These are phyloP conservation scores for Apophysomyces elegans DNA, from an alignment of 371 early-diverging fungal species.

Conservation along the genomic window DNA sequence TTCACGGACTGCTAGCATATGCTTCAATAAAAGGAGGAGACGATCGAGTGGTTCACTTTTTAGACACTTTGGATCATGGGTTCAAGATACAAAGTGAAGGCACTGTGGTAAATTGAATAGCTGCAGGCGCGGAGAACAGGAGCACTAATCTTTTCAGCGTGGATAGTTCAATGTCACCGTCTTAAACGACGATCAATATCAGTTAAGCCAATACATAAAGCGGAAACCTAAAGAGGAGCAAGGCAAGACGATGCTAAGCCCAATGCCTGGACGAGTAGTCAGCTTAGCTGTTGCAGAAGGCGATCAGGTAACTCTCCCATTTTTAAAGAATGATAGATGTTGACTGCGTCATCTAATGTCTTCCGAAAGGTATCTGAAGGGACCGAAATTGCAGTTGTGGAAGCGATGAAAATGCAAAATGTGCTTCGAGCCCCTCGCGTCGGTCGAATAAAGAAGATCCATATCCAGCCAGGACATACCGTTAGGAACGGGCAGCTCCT, in stretches of 20 bases:
- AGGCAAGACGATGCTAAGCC: constrained; percentile 76
- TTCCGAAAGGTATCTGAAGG: constrained; percentile 73
- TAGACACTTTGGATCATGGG: constrained; percentile 76
- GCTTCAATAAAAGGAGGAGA: constrained; percentile 42
- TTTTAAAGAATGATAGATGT: neutral
- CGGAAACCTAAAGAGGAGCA: constrained; percentile 74
- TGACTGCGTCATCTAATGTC: neutral
- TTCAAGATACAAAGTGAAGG: constrained; percentile 84
- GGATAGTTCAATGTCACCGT: constrained; percentile 73
- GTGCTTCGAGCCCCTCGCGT: constrained; percentile 81
- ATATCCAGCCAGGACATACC: constrained; percentile 72
- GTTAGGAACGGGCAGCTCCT: constrained; percentile 90
- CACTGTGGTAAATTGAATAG: constrained; percentile 62
- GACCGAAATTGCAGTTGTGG: constrained; percentile 85
- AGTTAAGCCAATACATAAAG: constrained; percentile 74
- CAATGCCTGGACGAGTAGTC: constrained; percentile 95
- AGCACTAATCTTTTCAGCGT: too few species aligned
- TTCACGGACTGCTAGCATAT: constrained; percentile 76
- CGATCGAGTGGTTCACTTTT: constrained; percentile 76
- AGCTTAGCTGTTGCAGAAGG: constrained; percentile 84
- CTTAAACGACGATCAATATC: constrained; percentile 63
- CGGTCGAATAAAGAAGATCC: constrained; percentile 82
- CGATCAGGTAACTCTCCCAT: constrained; percentile 56
- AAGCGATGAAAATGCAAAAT: constrained; percentile 99
- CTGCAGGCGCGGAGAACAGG: neutral